A percentile compares a stretch with the other conserved stretches of the same genome.
These are phyloP conservation scores for Cutaneotrichosporon cyanovorans DNA, from an alignment of 1,284 basidiomycete genomes.

Conservation along the genomic window DNA sequence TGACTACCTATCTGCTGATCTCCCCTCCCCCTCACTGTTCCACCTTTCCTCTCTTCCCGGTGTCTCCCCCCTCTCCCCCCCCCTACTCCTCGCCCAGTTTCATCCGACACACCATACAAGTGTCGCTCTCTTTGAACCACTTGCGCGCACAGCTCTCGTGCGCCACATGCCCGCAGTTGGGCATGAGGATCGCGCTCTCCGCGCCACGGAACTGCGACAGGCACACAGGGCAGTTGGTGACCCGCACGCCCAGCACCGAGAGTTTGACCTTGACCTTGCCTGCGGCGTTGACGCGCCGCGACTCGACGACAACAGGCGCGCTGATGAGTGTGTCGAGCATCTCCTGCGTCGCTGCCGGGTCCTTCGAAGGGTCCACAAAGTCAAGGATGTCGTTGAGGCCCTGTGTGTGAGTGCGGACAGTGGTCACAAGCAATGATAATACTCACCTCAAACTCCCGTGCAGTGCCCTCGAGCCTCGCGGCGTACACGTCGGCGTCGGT, in stretches of 20 bases:
- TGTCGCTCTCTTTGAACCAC: slow-evolving; percentile 41
- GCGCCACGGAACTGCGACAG: slow-evolving; percentile 63
- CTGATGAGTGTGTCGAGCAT: slow-evolving; percentile 49
- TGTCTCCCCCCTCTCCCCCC: background rate
- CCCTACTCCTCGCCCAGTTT: slow-evolving; percentile 9
- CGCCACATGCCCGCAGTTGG: slow-evolving; percentile 58
- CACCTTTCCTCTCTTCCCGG: background rate
- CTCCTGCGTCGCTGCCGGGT: slow-evolving; percentile 29
- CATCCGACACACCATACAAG: slow-evolving; percentile 44
- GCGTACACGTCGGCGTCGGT: slow-evolving; percentile 59
- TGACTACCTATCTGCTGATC: no score
- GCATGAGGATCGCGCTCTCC: slow-evolving; percentile 55
- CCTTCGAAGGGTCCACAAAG: slow-evolving; percentile 54
- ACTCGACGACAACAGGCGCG: slow-evolving; percentile 58
- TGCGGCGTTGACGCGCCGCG: slow-evolving; percentile 58
- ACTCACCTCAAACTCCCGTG: slow-evolving; percentile 58
- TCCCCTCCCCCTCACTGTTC: no score
- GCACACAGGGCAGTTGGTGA: slow-evolving; percentile 74
- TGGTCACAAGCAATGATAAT: no score
- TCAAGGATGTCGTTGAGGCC: slow-evolving; percentile 56
- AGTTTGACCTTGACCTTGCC: slow-evolving; percentile 73
- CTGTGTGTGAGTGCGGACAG: slow-evolving; percentile 45
- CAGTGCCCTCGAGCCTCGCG: slow-evolving; percentile 50
- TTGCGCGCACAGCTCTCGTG: slow-evolving; percentile 40
- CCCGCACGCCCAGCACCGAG: slow-evolving; percentile 59